A percentile compares a stretch with the other conserved stretches of the same genome.
Conservation (phyloP, 202 grass and related monocot genomes). For the Setaria italica region DNA sequence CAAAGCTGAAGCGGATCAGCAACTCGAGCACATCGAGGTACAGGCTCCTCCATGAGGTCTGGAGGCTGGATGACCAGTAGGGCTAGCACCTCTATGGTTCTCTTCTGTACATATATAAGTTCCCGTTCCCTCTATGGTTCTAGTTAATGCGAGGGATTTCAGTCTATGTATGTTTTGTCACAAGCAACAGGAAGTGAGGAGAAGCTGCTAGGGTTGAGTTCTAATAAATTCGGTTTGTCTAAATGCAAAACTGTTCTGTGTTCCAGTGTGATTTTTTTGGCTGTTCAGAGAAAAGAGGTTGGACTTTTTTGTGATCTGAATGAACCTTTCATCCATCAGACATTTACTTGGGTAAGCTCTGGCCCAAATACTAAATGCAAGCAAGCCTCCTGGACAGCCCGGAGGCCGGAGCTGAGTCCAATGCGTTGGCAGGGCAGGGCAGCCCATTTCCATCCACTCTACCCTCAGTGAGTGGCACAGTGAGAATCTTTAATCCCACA, state of each 20-base stretch:
- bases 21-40: constrained; percentile 62
- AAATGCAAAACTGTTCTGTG: neutral
- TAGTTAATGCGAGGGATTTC: neutral
- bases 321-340: neutral
- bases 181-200: constrained; percentile 8
- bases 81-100: neutral
- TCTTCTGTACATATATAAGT: constrained; percentile 14
- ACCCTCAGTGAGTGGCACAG: neutral
- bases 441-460: neutral
- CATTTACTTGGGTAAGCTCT: too few relatives aligned
- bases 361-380: constrained; percentile 6
- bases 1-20: constrained; percentile 58
- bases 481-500: constrained; percentile 30
- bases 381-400: neutral
- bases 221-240: neutral
- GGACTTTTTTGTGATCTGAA: neutral
- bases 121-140: neutral
- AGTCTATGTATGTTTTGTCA: constrained; percentile 14
- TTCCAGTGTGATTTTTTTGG: neutral
- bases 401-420: neutral
- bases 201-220: neutral
- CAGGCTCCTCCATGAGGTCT: constrained; percentile 85
- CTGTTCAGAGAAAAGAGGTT: neutral
- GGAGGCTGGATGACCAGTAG: constrained; percentile 77
- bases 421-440: too few relatives aligned